These are phyloP conservation scores for Lactarius quietus DNA, from an alignment of 768 basidiomycete genomes.

Conservation along the genomic window DNA sequence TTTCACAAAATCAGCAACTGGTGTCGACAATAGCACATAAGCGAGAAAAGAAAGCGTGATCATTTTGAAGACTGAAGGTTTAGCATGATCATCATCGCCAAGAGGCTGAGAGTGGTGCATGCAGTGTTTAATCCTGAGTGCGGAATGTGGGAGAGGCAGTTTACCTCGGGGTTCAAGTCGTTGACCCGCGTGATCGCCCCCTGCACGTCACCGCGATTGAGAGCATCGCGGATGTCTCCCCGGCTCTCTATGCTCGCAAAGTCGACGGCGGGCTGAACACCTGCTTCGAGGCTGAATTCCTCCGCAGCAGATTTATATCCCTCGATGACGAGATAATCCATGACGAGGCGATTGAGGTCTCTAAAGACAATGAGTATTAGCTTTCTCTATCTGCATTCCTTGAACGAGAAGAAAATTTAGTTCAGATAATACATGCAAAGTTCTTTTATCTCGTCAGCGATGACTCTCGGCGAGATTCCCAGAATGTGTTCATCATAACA, in stretches of 20 bases:
- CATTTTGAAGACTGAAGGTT: constrained; percentile 99
- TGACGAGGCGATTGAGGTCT: constrained; percentile 89
- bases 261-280: constrained; percentile 71
- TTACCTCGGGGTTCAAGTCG: constrained; percentile 94
- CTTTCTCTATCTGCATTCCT: constrained; percentile 29
- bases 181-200: constrained; percentile 95
- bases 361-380: constrained; percentile 42
- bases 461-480: constrained; percentile 98
- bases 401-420: constrained; percentile 19
- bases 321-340: constrained; percentile 97
- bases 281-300: constrained; percentile 89
- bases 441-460: constrained; percentile 60
- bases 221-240: constrained; percentile 90
- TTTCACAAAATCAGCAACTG: constrained; percentile 27
- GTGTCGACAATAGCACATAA: not conserved
- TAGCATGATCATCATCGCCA: constrained; percentile 83
- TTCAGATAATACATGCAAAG: constrained; percentile 91
- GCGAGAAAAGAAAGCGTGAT: constrained; percentile 39
- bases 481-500: constrained; percentile 67
- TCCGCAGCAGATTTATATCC: constrained; percentile 96
- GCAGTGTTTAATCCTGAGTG: constrained; percentile 79
- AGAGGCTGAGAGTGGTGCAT: constrained; percentile 97
- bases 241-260: constrained; percentile 90
- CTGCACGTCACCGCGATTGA: constrained; percentile 92
- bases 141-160: constrained; percentile 32